A percentile compares a stretch with the other conserved stretches of the same genome.
Evolutionary conservation across 306 rosid genomes (phyloP).

Genomic region (Senna siamea): DNA sequence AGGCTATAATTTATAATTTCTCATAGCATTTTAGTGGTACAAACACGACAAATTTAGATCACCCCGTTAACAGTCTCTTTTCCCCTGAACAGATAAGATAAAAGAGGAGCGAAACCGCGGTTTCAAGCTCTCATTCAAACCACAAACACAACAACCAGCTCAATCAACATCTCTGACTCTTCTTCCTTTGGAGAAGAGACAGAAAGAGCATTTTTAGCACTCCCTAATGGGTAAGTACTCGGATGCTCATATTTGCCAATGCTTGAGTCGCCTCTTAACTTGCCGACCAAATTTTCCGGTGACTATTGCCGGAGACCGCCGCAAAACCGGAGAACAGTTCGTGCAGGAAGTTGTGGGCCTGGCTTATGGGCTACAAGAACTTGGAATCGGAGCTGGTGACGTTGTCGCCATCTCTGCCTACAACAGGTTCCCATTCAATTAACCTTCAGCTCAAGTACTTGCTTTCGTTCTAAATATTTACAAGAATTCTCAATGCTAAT

Average conservation of each 20-base stretch:
- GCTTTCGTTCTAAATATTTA: not conserved
- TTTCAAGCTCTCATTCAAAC: not conserved
- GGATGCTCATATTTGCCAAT: conserved; percentile 73
- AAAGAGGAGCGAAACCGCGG: no score
- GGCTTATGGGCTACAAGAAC: conserved; percentile 59
- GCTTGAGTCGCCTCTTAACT: conserved; percentile 60
- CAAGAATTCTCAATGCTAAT: no score
- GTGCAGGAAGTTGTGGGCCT: conserved; percentile 59
- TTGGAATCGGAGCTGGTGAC: conserved; percentile 67
- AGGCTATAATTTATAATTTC: no score
- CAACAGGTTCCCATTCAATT: conserved; percentile 54
- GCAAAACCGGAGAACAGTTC: conserved; percentile 59
- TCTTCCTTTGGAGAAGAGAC: not conserved
- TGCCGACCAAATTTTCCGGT: conserved; percentile 46
- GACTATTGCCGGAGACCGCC: conserved; percentile 49
- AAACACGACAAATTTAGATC: no score
- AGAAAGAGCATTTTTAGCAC: not conserved
- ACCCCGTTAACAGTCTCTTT: no score
- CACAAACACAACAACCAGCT: not conserved
- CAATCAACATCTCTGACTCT: not conserved
- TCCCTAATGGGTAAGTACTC: conserved; percentile 52
- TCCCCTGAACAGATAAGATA: no score
- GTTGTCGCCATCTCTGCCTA: conserved; percentile 79
- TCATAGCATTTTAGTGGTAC: no score
- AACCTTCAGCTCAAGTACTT: not conserved